Base-by-base conservation (phyloP, 495 filamentous ascomycete species). In the Cudoniella acicularis region DNA sequence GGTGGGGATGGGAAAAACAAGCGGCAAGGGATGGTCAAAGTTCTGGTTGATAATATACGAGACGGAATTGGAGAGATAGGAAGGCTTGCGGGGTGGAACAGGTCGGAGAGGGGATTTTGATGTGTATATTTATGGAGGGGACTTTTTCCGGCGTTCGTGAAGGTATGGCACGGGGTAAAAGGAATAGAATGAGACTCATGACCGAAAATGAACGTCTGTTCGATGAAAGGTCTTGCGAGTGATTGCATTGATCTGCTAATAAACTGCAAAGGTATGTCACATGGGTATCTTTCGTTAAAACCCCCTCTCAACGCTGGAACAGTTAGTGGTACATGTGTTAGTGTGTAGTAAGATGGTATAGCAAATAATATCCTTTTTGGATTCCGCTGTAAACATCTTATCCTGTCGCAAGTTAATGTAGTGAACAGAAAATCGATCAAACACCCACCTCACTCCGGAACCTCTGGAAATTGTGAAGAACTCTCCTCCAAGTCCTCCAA, bases 1-100 rank as follows among this genome's bases (percentile, higher is more conserved):
- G 74, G 63, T 24, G 73, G 77, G 26, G 76, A 74, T 30, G 76
- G 75, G 59, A 83, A 79, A 54, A 72, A 67, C 17, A 85, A 83
- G 61, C 85, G 85, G 50, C 87, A 91, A 60, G 92, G 92, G 1
- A 88, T 98, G 86, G 87, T 90, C 17, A 97, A 96, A 74, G 89
- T 90, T 10, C 74, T 92, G 59, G 89, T 98, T 40, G 91, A 94
- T 69, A 81, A 81, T 30, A 77, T 89, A 16, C 79, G 86, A 49
- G 84, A 87, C 17, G 90, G 82, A 77, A 81, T 92, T 26, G 83
- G 81, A 20, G 86, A 92, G 63, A 84, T 85, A 26, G 86, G 83
- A 20, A 83, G 89, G 66, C 65, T 88, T 54, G 79, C 91, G 72
- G 92, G 92, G 72, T 68, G 59, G 62, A 50, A 20, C 18, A 64